Evolutionary conservation across 2,329 filamentous ascomycete species (phyloP).

Genomic region (Penicillium sp.): DNA sequence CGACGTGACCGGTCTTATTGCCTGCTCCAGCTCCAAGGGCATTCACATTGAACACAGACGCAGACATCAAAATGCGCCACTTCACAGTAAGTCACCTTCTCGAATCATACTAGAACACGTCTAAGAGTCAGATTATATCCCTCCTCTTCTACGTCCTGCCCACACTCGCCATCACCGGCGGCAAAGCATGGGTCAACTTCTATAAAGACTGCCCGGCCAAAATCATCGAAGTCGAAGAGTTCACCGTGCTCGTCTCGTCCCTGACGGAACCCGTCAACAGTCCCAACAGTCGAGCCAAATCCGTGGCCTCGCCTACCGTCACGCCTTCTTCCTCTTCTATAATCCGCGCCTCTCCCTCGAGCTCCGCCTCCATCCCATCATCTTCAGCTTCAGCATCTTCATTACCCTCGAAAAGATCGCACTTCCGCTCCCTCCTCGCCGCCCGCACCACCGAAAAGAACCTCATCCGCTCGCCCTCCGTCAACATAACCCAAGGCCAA

Average conservation of each 20-base stretch:
- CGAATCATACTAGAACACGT: background rate
- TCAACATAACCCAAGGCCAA: conserved; percentile 12
- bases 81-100: background rate
- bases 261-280: background rate
- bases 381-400: background rate
- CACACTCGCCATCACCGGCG: conserved; percentile 9
- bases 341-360: background rate
- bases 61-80: conserved; percentile 6
- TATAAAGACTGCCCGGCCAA: conserved; percentile 11
- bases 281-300: background rate
- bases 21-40: background rate
- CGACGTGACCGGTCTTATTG: background rate
- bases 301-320: background rate
- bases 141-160: conserved; percentile 5
- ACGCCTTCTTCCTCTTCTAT: background rate
- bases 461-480: background rate
- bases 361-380: background rate
- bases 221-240: background rate
- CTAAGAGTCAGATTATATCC: conserved; percentile 2
- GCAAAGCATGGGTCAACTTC: conserved; percentile 13
- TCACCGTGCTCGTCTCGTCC: background rate
- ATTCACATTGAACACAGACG: background rate
- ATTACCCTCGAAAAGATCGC: background rate
- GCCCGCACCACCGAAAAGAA: background rate
- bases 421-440: conserved; percentile 9